Percentiles rank a stretch among this genome's conserved stretches.
Conservation (phyloP, 2,329 filamentous ascomycete genomes). For the Microdochium bolleyi region DNA sequence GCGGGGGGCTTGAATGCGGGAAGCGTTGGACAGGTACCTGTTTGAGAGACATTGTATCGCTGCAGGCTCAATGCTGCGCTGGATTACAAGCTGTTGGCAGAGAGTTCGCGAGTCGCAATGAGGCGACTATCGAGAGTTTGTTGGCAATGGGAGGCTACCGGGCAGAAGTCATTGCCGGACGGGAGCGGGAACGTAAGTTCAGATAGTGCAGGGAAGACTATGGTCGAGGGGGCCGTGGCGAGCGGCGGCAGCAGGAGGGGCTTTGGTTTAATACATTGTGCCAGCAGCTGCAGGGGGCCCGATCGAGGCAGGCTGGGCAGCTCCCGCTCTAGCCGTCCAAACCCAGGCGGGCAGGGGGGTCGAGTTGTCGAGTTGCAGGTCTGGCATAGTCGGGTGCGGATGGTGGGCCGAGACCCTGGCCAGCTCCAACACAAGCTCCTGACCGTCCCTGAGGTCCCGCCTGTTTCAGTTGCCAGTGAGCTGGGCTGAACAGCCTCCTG, state of each 20-base stretch:
- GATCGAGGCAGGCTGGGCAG: not conserved
- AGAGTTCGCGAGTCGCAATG: not conserved
- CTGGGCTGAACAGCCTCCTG: not conserved
- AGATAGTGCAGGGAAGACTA: not conserved
- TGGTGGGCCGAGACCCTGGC: not conserved
- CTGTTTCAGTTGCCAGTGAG: not conserved
- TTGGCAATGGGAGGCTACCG: not conserved
- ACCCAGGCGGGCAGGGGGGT: not conserved
- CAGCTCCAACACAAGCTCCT: not conserved
- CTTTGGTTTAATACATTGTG: not conserved
- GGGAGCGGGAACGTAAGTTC: not conserved
- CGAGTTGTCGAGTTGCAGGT: not conserved
- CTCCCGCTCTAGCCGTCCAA: not conserved
- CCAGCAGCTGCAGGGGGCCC: not conserved
- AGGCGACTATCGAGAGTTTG: not conserved
- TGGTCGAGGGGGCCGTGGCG: not conserved
- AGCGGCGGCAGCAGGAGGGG: not conserved
- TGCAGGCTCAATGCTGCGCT: constrained; percentile 3
- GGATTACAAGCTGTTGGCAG: not conserved
- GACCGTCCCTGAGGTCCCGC: not conserved
- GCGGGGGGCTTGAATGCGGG: not conserved
- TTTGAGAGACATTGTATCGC: constrained; percentile 21
- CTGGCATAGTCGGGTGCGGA: not conserved
- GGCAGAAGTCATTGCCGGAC: not conserved
- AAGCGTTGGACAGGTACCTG: constrained; percentile 13